Evolutionary conservation across 2,329 filamentous ascomycete species (phyloP), one percentile per base, ranked within the genome.

Genomic region (Pleoardoris graminearum): DNA sequence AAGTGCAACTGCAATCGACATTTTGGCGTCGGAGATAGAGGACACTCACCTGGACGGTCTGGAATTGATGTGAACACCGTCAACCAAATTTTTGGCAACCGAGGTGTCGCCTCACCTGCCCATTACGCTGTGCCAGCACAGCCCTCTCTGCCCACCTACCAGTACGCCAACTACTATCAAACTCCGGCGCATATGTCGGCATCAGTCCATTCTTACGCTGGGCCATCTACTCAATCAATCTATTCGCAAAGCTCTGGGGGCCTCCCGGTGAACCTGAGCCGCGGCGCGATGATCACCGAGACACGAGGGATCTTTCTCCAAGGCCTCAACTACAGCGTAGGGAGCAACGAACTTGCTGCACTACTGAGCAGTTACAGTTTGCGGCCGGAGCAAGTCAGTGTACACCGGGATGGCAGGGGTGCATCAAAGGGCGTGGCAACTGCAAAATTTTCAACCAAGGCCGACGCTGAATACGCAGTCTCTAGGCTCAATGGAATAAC

Each of bases 271-370:
- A 75, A 74, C 39, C 54, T 71, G n/a, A 59, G 58, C n/a, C 56
- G 64, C n/a, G 71, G 72, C 7, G 68, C 66, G 14, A 58, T 71
- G 17, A 54, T 69, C 23, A 74, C 71, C 7, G 72, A 75, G 53
- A 62, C 67, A 21, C 69, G 71, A 7, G 71, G 71, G 7, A 68
- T 75, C 25, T 73, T 73, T 55, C 68, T 75, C 29, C 62, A 61
- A 19, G 65, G 67, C 16, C 53, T 75, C 14, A 68, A 55, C 41
- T 71, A 66, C 50, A 63, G 60, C 7, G 61, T 60, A 35, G 58
- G 58, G 7, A 54, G 58, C 17, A 58, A 51, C 21, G 67, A 73
- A 10, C 61, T 75, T 8, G 50, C 56, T 12, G 46, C 52, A 7
- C 52, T 75, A 12, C 50, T 75, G 8, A 53, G 54, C 25, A 64